These are phyloP conservation scores for Mortierella sp. DNA, from an alignment of 371 early-diverging fungal genomes.

Conservation along the genomic window DNA sequence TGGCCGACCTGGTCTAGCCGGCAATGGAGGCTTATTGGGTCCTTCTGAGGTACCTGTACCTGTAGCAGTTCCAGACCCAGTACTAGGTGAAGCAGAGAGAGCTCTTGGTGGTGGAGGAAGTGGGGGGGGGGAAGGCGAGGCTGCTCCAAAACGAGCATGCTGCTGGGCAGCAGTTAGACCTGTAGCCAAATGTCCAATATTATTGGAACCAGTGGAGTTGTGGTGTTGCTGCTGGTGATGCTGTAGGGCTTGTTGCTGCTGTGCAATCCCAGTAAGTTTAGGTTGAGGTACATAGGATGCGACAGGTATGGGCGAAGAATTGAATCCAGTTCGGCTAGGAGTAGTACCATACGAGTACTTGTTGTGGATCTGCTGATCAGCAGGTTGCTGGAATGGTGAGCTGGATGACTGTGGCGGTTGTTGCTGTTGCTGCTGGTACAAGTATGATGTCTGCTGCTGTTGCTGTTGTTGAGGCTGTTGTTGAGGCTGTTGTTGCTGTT, in stretches of 20 bases:
- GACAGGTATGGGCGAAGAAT: constrained; percentile 36
- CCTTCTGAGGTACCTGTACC: neutral
- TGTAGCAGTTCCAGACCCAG: constrained; percentile 3
- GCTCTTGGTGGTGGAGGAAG: constrained; percentile 59
- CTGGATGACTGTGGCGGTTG: constrained; percentile 27
- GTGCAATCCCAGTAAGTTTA: constrained; percentile 39
- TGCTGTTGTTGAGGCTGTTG: constrained; percentile 5
- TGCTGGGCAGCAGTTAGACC: constrained; percentile 35
- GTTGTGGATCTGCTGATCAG: constrained; percentile 6
- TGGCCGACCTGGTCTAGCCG: constrained; percentile 37
- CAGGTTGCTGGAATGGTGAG: constrained; percentile 23
- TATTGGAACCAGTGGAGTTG: constrained; percentile 21
- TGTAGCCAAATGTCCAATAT: constrained; percentile 9
- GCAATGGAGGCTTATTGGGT: constrained; percentile 33
- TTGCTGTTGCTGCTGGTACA: neutral
- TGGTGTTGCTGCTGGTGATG: constrained; percentile 40
- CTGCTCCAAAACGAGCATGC: constrained; percentile 45
- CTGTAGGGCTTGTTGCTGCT: constrained; percentile 27
- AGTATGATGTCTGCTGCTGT: too few species aligned
- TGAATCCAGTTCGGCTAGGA: constrained; percentile 16
- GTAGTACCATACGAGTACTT: constrained; percentile 15
- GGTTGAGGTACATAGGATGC: constrained; percentile 44
- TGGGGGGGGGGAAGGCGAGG: constrained; percentile 57
- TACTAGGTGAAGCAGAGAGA: constrained; percentile 22
- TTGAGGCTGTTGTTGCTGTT: constrained; percentile 21